These are phyloP conservation scores for Aplosporella prunicola DNA, from an alignment of 2,329 filamentous ascomycete genomes.

Conservation along the genomic window DNA sequence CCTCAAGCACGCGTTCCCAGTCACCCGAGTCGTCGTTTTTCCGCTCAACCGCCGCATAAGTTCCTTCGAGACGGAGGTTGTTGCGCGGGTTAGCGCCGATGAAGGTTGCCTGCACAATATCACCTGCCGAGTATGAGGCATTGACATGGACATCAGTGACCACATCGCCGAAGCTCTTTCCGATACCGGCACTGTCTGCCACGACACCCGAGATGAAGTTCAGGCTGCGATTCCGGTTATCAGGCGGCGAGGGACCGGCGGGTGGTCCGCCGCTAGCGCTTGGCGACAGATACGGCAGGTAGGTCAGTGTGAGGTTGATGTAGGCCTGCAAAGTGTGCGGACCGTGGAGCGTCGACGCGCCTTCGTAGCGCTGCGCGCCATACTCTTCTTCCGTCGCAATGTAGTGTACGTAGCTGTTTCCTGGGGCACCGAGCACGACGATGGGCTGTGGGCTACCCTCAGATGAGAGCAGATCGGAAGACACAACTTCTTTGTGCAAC, in stretches of 20 bases:
- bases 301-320: conserved; percentile 72
- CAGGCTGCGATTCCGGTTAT: conserved; percentile 66
- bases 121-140: conserved; percentile 50
- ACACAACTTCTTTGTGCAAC: conserved; percentile 40
- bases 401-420: conserved; percentile 85
- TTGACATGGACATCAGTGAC: conserved; percentile 44
- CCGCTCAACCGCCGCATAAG: conserved; percentile 68
- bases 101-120: conserved; percentile 58
- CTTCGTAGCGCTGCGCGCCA: conserved; percentile 79
- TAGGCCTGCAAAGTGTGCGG: conserved; percentile 75
- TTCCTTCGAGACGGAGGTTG: conserved; percentile 67
- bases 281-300: conserved; percentile 55
- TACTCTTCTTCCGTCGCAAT: conserved; percentile 74
- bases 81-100: conserved; percentile 86
- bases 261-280: conserved; percentile 20
- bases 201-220: conserved; percentile 75
- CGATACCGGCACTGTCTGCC: conserved; percentile 56
- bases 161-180: conserved; percentile 62
- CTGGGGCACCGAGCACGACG: conserved; percentile 80
- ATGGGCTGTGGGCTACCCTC: conserved; percentile 25
- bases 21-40: conserved; percentile 30
- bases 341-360: conserved; percentile 84
- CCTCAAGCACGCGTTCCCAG: conserved; percentile 62
- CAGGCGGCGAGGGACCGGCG: conserved; percentile 58
- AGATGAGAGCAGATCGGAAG: conserved; percentile 1